Evolutionary conservation across 305 asterid species (phyloP).

Genomic region (Rubia occidens): DNA sequence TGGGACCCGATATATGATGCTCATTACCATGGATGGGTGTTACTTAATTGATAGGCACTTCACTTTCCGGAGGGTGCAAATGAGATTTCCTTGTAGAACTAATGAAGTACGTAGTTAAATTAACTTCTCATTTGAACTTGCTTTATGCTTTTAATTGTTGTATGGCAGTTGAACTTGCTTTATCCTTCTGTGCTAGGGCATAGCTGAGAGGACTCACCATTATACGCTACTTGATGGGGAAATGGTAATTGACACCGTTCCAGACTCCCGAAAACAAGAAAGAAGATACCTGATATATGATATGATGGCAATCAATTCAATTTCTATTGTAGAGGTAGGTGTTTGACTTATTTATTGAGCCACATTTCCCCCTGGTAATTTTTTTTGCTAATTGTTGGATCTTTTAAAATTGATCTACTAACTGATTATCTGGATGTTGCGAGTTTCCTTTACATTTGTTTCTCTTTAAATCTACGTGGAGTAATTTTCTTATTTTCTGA

Average conservation of each 20-base stretch:
- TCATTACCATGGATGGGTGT: constrained; percentile 91
- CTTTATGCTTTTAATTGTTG: constrained; percentile 2
- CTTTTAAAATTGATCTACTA: neutral
- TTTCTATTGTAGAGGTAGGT: constrained; percentile 73
- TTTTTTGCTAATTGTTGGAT: neutral
- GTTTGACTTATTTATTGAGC: neutral
- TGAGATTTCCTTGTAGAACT: constrained; percentile 82
- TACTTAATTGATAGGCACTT: constrained; percentile 86
- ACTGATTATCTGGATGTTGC: neutral
- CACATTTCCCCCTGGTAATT: neutral
- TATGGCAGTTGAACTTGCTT: neutral
- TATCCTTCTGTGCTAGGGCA: constrained; percentile 35
- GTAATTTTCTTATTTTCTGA: neutral
- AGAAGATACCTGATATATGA: constrained; percentile 96
- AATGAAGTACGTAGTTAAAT: constrained; percentile 49
- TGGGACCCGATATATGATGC: constrained; percentile 99
- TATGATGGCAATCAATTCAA: constrained; percentile 80
- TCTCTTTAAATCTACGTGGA: too few relatives aligned
- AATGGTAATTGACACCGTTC: constrained; percentile 86
- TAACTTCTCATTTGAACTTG: constrained; percentile 5
- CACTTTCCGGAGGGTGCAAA: constrained; percentile 85
- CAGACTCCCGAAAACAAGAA: constrained; percentile 71
- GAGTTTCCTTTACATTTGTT: neutral
- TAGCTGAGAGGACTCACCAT: constrained; percentile 65
- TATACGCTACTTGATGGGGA: constrained; percentile 98